Percentiles rank a stretch among this genome's conserved stretches.
Evolutionary conservation across 352 stramenopile genomes (phyloP).

Genomic region (Phytophthora tubulina): DNA sequence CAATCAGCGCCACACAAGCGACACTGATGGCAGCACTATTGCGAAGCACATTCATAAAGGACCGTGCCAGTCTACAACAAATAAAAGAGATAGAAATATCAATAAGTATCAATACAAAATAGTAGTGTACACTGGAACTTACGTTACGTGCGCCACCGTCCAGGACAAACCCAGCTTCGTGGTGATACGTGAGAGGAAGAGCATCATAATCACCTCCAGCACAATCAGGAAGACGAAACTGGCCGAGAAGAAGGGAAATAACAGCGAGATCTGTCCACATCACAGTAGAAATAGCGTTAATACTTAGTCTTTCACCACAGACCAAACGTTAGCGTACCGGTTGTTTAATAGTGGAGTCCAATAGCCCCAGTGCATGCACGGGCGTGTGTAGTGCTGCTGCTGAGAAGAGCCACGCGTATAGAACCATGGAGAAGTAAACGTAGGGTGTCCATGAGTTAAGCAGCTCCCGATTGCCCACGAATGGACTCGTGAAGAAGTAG

Average conservation of each 20-base stretch:
- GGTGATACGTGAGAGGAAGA: slow-evolving; percentile 67
- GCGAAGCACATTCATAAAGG: slow-evolving; percentile 82
- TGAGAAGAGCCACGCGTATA: slow-evolving; percentile 88
- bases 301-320: not conserved
- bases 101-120: not conserved
- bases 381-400: slow-evolving; percentile 81
- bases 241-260: slow-evolving; percentile 89
- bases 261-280: slow-evolving; percentile 64
- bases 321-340: slow-evolving; percentile 50
- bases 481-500: slow-evolving; percentile 91
- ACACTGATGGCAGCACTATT: slow-evolving; percentile 88
- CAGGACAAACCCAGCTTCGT: slow-evolving; percentile 66
- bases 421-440: slow-evolving; percentile 88
- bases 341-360: slow-evolving; percentile 88
- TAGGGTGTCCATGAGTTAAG: slow-evolving; percentile 89
- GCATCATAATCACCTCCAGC: slow-evolving; percentile 75
- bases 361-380: slow-evolving; percentile 70
- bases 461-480: slow-evolving; percentile 86
- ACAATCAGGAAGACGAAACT: slow-evolving; percentile 81
- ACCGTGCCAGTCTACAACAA: slow-evolving; percentile 60
- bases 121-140: slow-evolving; percentile 17
- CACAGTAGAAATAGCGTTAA: not conserved
- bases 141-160: slow-evolving; percentile 79
- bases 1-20: slow-evolving; percentile 82
- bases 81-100: not conserved